phyloP scores from a whole-genome alignment of 306 rosid species.

The Prunus davidiana region DNA sequence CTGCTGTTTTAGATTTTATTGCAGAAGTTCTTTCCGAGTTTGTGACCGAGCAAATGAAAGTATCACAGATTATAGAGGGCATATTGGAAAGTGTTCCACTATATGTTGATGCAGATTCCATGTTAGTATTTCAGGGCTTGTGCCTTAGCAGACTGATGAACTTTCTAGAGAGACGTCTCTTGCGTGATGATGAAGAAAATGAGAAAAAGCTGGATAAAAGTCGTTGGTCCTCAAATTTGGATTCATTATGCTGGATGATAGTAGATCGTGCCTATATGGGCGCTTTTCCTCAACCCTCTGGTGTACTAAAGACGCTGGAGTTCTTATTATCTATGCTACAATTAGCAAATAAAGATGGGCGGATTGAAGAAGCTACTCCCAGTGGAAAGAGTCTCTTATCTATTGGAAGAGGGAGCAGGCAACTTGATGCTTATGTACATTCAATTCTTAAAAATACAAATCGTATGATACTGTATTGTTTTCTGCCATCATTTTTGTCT shows the following conservation, averaged over 20 bases:
- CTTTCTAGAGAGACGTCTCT: slow-evolving; percentile 92
- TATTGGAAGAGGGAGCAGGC: slow-evolving; percentile 87
- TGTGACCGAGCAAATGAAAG: slow-evolving; percentile 87
- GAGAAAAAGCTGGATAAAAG: slow-evolving; percentile 90
- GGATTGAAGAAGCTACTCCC: slow-evolving; percentile 92
- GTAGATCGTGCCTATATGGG: slow-evolving; percentile 99
- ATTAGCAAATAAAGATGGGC: slow-evolving; percentile 95
- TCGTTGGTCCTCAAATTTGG: slow-evolving; percentile 96
- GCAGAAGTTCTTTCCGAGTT: slow-evolving; percentile 97
- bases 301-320: slow-evolving; percentile 83
- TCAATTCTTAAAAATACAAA: slow-evolving; percentile 90
- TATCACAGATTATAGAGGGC: slow-evolving; percentile 70
- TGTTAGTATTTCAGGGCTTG: slow-evolving; percentile 92
- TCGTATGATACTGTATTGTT: slow-evolving; percentile 88
- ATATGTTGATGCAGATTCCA: slow-evolving; percentile 70
- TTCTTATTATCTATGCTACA: slow-evolving; percentile 97
- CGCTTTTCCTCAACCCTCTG: slow-evolving; percentile 92
- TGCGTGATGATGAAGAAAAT: slow-evolving; percentile 97
- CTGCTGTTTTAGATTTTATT: slow-evolving; percentile 89
- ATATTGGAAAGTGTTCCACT: slow-evolving; percentile 87
- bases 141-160: slow-evolving; percentile 92
- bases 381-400: slow-evolving; percentile 86
- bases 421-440: slow-evolving; percentile 92
- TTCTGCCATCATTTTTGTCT: slow-evolving; percentile 80
- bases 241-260: slow-evolving; percentile 92